phyloP scores from a whole-genome alignment of 2,329 filamentous ascomycete species.

The Neobulgaria alba region DNA sequence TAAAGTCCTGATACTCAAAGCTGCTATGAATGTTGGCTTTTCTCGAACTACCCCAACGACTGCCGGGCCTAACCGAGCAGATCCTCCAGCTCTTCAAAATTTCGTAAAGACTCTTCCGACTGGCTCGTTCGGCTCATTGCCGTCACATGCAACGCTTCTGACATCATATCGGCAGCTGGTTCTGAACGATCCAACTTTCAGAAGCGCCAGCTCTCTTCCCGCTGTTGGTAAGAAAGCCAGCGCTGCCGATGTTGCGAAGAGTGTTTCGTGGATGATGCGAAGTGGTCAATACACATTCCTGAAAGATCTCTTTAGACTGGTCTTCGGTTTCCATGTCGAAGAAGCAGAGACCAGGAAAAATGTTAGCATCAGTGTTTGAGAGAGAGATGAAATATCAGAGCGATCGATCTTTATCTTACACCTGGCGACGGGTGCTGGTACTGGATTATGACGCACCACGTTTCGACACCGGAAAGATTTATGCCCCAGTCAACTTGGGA shows the following conservation, averaged over 20 bases:
- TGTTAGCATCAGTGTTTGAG: slow-evolving; percentile 49
- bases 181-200: slow-evolving; percentile 60
- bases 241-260: slow-evolving; percentile 71
- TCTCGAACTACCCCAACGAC: slow-evolving; percentile 41
- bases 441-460: neutral
- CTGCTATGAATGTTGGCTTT: slow-evolving; percentile 79
- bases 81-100: slow-evolving; percentile 51
- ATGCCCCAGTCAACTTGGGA: neutral
- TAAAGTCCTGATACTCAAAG: slow-evolving; percentile 73
- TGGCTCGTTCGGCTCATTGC: slow-evolving; percentile 67
- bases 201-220: slow-evolving; percentile 45
- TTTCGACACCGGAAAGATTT: neutral
- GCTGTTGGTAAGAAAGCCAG: slow-evolving; percentile 48
- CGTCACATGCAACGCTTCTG: slow-evolving; percentile 63
- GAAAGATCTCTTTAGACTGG: slow-evolving; percentile 70
- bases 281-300: slow-evolving; percentile 71
- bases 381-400: neutral
- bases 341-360: slow-evolving; percentile 63
- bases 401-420: neutral
- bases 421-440: neutral
- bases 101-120: slow-evolving; percentile 70
- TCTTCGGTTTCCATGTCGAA: slow-evolving; percentile 77
- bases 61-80: slow-evolving; percentile 29
- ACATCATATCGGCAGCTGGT: slow-evolving; percentile 76
- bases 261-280: slow-evolving; percentile 66